Evolutionary conservation across 129 eudicot genomes (phyloP), one percentile per base, ranked within the genome.

Genomic region (Lactuca saligna): DNA sequence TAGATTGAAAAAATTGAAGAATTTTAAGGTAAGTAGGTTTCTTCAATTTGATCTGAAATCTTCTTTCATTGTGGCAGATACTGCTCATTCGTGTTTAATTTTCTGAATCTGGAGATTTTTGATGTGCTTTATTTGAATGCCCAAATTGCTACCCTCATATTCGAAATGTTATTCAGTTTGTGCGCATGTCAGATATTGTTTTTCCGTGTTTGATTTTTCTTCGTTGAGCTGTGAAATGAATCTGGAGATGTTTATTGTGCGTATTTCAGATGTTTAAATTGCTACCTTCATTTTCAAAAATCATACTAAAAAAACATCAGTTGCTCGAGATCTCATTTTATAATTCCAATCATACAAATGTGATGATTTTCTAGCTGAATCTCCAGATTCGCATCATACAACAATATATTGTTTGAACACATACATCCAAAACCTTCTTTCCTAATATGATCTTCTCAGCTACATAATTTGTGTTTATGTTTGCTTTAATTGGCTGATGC

Each of bases 21-120:
- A 37, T 49, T 60, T 60, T 51, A 8, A 53, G 80, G 80, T 76
- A 76, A 6, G 33, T 53, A 60, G 13, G 6, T 61, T 76, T 48
- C 64, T 31, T 60, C 12, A 39, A 51, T 59, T 67, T 53, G 70
- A 61, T 39, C 57, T 61, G 29, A 17, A n/a, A 25, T 67, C 44
- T 16, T 32, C 1, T 25, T 14, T 54, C 15, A 4, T 0, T 49
- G 8, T 20, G 8, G 14, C 3, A 4, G 35, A 34, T 54, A 6
- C 8, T 53, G 61, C 7, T 41, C 44, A 39, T 56, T 25, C n/a
- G 41, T 17, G 42, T 70, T 57, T 34, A 44, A 9, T 57, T 70
- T n/a, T 29, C 29, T 25, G 42, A 39, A 69, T 69, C 65, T 32
- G 55, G 65, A 56, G 42, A 41, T 11, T 6, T 58, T 48, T 60